Evolutionary conservation across 164 flowering plant genomes (phyloP), one percentile per base, ranked within the genome.

Genomic region (Umbilicus rupestris): DNA sequence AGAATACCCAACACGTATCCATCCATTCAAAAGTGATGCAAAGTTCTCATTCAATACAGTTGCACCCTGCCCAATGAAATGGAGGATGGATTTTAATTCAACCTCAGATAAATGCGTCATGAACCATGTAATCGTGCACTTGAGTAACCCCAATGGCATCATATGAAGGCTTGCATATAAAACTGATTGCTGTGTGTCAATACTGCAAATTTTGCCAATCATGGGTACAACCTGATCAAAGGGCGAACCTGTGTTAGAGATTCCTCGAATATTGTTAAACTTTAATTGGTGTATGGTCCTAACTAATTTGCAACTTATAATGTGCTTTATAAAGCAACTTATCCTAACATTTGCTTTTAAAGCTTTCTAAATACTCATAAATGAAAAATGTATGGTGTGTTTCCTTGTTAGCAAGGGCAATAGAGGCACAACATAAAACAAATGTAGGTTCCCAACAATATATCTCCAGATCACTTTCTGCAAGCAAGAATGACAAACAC

Each of bases 121-220:
- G 66, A 92, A 81, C 96, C 96, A 89, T 31, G 80, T 74, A 44
- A 81, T 74, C 49, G 70, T 80, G 69, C 83, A 86, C 80, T 80
- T 87, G 33, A 92, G 72, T 71, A 87, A 69, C 33, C 97, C 96
- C 64, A 92, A 82, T 41, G 96, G 97, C 88, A 92, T 74, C 78
- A 78, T 74, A 50, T 73, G 77, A 69, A 89, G 76, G 78, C 92
- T 82, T 63, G 57, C 67, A 69, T 77, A 81, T 12, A 89, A 67
- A 47, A 92, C 70, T 68, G 72, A 71, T 42, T 68, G 77, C 73
- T 85, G 91, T 75, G 70, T 74, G 68, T 80, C 84, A 64, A 66
- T 65, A 78, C 77, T 72, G 75, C 87, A 86, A 22, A 71, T 76
- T 72, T 81, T 74, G 72, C 76, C 70, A 39, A 87, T 76, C 57